Base-by-base conservation (phyloP, 129 eudicot genomes). In the Flaveria sonorensis region DNA sequence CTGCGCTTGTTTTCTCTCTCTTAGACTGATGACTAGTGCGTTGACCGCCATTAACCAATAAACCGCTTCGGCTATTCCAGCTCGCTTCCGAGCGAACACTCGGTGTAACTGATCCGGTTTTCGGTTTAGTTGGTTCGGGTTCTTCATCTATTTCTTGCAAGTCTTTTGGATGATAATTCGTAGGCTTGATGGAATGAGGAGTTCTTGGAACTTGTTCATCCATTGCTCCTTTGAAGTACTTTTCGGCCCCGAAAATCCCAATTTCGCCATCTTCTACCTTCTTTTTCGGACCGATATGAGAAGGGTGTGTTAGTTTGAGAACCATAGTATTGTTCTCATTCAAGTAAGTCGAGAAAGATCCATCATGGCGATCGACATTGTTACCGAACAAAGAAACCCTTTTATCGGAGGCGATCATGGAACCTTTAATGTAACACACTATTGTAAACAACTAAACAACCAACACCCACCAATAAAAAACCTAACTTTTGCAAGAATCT, bases 241-340 rank as follows among this genome's bases (percentile, higher is more conserved):
- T 91, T 65, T 88, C 88, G 2, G 97, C 97, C 46, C 87, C 83
- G n/a, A 91, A 91, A 47, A 91, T 82, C 19, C 85, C 94, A 10
- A 91, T 83, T 81, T 91, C 97, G 60, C 72, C 79, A 24, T 91
- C 90, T 32, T 86, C 88, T 10, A 79, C 78, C 73, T 77, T 72
- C 85, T 86, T 84, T 69, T 73, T 80, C 19, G 73, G 3, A 26
- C 70, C 77, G 28, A 77, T 40, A 10, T 68, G 84, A 55, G 48
- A 42, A 1, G 85, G 55, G 47, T 79, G 77, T 21, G 82, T 63
- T 11, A 86, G 69, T 72, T 77, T 80, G 23, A 81, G 84, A 70
- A 82, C 86, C 76, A 85, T 81, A 19, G 80, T 26, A 15, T 13
- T 70, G 45, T 61, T 79, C 39, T 82, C 74, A 45, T 83, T 77